These are phyloP conservation scores for Akanthomyces lecanii DNA, from an alignment of 2,329 filamentous ascomycete species.

Conservation along the genomic window DNA sequence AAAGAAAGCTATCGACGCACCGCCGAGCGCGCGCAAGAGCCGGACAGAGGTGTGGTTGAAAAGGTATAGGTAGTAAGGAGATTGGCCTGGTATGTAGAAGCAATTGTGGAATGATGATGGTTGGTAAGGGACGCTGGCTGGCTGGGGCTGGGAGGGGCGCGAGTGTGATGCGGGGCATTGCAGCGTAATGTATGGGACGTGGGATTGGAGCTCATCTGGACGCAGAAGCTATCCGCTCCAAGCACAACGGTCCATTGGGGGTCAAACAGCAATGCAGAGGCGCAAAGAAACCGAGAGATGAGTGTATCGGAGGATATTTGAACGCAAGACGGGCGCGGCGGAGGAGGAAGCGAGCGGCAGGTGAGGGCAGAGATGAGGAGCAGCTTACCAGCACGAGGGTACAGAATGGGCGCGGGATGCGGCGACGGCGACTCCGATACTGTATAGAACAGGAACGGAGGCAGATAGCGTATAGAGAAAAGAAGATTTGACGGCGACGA, in stretches of 20 bases:
- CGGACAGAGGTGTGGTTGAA: background rate
- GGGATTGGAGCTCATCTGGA: slow-evolving; percentile 11
- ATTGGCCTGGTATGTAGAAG: slow-evolving; percentile 2
- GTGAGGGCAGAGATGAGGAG: slow-evolving; percentile 13
- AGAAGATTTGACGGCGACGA: background rate
- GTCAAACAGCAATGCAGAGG: background rate
- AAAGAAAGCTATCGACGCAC: background rate
- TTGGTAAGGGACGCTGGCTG: slow-evolving; percentile 9
- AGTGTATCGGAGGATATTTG: background rate
- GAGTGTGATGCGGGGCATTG: slow-evolving; percentile 17
- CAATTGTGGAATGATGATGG: slow-evolving; percentile 16
- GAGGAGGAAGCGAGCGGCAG: background rate
- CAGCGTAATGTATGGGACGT: slow-evolving; percentile 15
- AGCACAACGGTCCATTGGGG: slow-evolving; percentile 10
- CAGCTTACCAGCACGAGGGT: slow-evolving; percentile 13
- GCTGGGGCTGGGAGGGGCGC: slow-evolving; percentile 17
- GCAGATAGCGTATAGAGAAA: background rate
- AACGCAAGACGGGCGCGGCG: background rate
- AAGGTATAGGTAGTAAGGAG: background rate
- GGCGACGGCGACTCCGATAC: background rate
- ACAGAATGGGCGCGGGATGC: slow-evolving; percentile 2
- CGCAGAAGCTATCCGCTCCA: slow-evolving; percentile 9
- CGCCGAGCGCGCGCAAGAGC: background rate
- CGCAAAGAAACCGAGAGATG: background rate
- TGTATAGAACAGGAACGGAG: background rate